Conservation (phyloP, 176 grass and related monocot genomes). For the Puccinellia tenuiflora region DNA sequence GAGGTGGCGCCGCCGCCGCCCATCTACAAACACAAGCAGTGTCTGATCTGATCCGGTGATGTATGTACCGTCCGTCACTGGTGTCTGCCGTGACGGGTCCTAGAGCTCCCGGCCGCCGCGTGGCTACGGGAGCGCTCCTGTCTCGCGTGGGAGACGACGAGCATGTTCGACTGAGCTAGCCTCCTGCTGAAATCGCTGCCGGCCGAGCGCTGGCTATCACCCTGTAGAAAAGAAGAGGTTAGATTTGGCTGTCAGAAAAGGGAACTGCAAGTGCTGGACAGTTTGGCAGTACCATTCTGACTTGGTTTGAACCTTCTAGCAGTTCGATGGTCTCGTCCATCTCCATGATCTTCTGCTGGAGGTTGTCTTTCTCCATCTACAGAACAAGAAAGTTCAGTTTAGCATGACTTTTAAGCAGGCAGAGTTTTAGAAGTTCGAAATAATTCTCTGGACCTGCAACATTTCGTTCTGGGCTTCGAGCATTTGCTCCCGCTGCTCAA, state of each 20-base stretch:
- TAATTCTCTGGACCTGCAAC: constrained; percentile 48
- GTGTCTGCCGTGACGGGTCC: constrained; percentile 24
- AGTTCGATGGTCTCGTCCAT: constrained; percentile 50
- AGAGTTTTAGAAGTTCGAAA: not conserved
- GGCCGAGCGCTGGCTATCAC: constrained; percentile 13
- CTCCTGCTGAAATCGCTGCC: constrained; percentile 59
- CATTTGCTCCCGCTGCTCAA: constrained; percentile 68
- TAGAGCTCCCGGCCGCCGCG: constrained; percentile 6
- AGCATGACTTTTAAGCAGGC: not conserved
- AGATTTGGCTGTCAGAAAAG: not conserved
- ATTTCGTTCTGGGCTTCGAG: constrained; percentile 64
- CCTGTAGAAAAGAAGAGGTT: constrained; percentile 18
- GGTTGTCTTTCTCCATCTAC: constrained; percentile 69
- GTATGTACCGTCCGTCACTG: constrained; percentile 13
- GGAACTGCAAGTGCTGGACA: not conserved
- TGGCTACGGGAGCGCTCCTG: constrained; percentile 41
- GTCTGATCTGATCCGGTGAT: not conserved
- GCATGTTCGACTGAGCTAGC: constrained; percentile 64
- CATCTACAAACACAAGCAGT: constrained; percentile 38
- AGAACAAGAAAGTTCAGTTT: constrained; percentile 3
- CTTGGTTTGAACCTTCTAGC: constrained; percentile 29
- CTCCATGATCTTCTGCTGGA: constrained; percentile 58
- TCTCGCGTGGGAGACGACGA: constrained; percentile 52
- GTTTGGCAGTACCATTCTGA: constrained; percentile 9
- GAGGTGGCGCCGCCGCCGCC: not conserved